Conservation (phyloP, 2,329 filamentous ascomycete species). For the Fusarium foetens region DNA sequence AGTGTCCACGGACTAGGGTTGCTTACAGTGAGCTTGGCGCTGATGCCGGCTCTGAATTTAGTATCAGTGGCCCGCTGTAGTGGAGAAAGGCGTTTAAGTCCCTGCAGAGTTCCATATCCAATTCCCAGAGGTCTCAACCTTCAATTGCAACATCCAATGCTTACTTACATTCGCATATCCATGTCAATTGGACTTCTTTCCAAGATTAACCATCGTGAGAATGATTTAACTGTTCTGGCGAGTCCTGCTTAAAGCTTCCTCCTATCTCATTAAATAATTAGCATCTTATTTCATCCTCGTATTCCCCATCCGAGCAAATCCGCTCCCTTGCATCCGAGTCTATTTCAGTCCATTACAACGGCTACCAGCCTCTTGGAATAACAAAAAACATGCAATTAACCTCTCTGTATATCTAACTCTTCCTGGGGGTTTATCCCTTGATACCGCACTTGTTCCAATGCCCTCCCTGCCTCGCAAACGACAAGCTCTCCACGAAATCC, state of each 20-base stretch:
- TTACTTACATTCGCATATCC: neutral
- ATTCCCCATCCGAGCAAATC: constrained; percentile 5
- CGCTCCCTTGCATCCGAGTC: constrained; percentile 15
- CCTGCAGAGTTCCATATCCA: neutral
- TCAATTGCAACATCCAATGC: neutral
- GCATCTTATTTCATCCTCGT: neutral
- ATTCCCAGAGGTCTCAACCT: neutral
- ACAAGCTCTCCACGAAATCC: constrained; percentile 78
- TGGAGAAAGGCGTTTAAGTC: constrained; percentile 1
- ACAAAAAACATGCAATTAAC: constrained; percentile 29
- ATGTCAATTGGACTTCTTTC: neutral
- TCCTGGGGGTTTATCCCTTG: neutral
- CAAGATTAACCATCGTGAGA: neutral
- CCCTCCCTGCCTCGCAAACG: constrained; percentile 77
- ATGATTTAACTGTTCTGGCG: neutral
- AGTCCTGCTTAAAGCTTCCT: neutral
- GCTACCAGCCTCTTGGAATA: constrained; percentile 3
- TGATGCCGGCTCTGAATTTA: constrained; percentile 31
- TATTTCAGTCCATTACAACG: constrained; percentile 24
- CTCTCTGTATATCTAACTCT: constrained; percentile 8
- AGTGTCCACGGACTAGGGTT: neutral
- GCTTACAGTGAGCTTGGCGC: constrained; percentile 33
- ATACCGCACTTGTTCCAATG: constrained; percentile 65
- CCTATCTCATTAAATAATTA: neutral
- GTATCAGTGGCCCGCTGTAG: constrained; percentile 13